Conservation (phyloP, 768 basidiomycete genomes). For the Leccinum disarticulatum region DNA sequence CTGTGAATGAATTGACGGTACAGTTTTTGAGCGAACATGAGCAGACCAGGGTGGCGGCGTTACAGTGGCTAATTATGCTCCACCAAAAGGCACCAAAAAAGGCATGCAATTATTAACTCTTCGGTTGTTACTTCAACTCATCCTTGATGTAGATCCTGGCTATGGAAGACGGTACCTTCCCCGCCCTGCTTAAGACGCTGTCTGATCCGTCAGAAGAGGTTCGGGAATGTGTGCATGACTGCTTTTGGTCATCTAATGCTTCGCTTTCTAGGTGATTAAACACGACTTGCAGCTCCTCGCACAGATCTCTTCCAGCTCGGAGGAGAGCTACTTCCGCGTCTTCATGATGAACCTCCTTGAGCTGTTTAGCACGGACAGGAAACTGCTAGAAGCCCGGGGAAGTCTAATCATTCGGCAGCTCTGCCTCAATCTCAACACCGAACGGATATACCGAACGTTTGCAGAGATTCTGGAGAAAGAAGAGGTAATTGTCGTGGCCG, state of each 20-base stretch:
- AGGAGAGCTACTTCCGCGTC: conserved; percentile 91
- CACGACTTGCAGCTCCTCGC: conserved; percentile 94
- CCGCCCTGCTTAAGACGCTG: conserved; percentile 89
- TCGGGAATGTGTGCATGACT: conserved; percentile 9
- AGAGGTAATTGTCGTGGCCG: conserved; percentile 59
- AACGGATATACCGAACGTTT: conserved; percentile 92
- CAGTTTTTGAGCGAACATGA: conserved; percentile 97
- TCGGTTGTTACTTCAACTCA: background rate
- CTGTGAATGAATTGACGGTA: conserved; percentile 88
- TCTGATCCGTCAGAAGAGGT: conserved; percentile 97
- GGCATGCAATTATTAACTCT: conserved; percentile 39
- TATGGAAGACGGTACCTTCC: conserved; percentile 96
- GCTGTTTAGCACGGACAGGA: conserved; percentile 91
- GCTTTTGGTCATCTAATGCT: conserved; percentile 1
- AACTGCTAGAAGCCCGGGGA: conserved; percentile 86
- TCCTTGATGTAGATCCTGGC: conserved; percentile 69
- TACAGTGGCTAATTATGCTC: conserved; percentile 98
- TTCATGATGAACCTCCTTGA: conserved; percentile 96
- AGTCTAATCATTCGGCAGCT: conserved; percentile 95
- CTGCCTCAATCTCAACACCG: conserved; percentile 91
- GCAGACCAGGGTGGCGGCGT: conserved; percentile 90
- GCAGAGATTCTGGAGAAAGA: conserved; percentile 98
- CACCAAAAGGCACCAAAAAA: conserved; percentile 98
- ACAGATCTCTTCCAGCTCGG: conserved; percentile 94
- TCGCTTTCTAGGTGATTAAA: conserved; percentile 74